Conservation (phyloP, 2,329 filamentous ascomycete species). For the Pseudocercospora macadamiae region DNA sequence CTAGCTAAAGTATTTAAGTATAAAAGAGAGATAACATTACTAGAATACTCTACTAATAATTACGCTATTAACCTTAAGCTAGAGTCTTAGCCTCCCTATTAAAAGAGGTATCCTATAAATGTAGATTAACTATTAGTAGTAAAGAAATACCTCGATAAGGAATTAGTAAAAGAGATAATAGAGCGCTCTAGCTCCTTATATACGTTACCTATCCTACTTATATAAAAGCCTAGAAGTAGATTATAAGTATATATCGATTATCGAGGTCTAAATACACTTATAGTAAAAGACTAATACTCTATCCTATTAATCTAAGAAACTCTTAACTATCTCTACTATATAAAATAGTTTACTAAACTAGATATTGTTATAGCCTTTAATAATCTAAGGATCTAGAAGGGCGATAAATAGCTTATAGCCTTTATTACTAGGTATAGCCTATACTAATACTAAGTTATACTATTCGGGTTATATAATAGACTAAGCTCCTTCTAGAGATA, state of each 20-base stretch:
- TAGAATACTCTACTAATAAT: not conserved
- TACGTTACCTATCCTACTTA: slow-evolving; percentile 23
- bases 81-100: not conserved
- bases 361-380: not conserved
- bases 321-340: not conserved
- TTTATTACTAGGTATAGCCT: not conserved
- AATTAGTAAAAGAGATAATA: not conserved
- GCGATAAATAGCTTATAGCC: not conserved
- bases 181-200: not conserved
- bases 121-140: not conserved
- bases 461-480: not conserved
- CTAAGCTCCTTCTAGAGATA: slow-evolving; percentile 10
- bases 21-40: not conserved
- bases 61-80: not conserved
- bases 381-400: not conserved
- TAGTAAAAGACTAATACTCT: slow-evolving; percentile 32
- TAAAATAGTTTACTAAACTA: not conserved
- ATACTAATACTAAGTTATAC: not conserved
- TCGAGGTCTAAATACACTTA: slow-evolving; percentile 36
- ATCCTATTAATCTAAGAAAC: not conserved
- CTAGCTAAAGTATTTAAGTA: not conserved
- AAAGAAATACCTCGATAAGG: not conserved
- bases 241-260: slow-evolving; percentile 38
- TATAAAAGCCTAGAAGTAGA: slow-evolving; percentile 22
- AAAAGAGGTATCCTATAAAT: not conserved